These are phyloP conservation scores for Sugiyamaella qingdaonensis DNA, from an alignment of 805 yeast genomes.

Conservation along the genomic window DNA sequence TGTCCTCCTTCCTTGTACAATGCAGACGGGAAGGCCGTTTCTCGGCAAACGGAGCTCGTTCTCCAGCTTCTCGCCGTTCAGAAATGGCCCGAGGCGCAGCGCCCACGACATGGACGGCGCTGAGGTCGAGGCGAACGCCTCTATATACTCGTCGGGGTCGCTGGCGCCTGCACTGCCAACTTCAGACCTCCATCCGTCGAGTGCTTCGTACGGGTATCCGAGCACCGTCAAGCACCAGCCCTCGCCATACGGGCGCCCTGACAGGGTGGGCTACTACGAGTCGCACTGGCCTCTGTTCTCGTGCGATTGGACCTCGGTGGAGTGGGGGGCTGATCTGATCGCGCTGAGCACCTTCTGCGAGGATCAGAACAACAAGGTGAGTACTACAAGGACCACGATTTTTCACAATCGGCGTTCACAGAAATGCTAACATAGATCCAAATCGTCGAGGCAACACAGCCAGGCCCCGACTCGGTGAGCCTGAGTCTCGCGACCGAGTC, in stretches of 20 bases:
- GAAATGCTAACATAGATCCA: slow-evolving; percentile 2
- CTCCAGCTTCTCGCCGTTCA: slow-evolving; percentile 24
- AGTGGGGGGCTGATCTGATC: slow-evolving; percentile 42
- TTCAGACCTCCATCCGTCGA: neutral
- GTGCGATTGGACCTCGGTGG: slow-evolving; percentile 48
- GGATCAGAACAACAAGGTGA: slow-evolving; percentile 61
- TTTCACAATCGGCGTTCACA: too few relatives aligned
- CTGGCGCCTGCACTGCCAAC: neutral
- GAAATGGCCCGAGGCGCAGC: neutral
- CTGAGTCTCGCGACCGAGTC: slow-evolving; percentile 50
- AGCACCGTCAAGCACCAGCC: slow-evolving; percentile 10
- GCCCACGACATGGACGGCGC: neutral
- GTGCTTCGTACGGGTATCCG: neutral
- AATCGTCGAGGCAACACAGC: slow-evolving; percentile 8
- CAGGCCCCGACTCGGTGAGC: slow-evolving; percentile 30
- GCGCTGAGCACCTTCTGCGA: slow-evolving; percentile 80
- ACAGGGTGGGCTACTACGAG: slow-evolving; percentile 42
- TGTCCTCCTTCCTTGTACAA: neutral
- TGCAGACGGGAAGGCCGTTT: slow-evolving; percentile 21
- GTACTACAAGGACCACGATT: too few relatives aligned
- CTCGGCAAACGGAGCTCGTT: slow-evolving; percentile 28
- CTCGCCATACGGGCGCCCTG: slow-evolving; percentile 19
- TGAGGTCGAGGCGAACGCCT: neutral
- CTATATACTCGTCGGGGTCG: neutral
- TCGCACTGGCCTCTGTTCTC: slow-evolving; percentile 48